Base-by-base conservation (phyloP, 192 early-diverging fungal species). In the Chytriomyces sp. region DNA sequence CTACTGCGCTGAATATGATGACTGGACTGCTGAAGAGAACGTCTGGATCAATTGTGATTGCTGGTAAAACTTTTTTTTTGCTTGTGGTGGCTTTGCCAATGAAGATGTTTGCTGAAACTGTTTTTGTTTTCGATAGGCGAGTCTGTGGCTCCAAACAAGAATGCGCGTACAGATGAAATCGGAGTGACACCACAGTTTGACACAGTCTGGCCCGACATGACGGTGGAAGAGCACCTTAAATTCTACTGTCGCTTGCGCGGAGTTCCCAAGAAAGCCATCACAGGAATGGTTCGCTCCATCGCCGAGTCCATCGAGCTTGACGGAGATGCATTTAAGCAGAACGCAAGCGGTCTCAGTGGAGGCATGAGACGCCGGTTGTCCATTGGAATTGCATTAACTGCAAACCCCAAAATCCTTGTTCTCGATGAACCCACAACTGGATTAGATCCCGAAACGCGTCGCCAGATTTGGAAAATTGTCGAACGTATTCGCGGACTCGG, bases 1-100 rank as follows among this genome's bases (percentile, higher is more conserved):
- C 90, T 10, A 93, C 91, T 0, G 84, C 87, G 44, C 88, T 93
- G 67, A 86, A 84, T 66, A 92, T 93, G 74, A 78, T 93, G 20
- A 88, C 91, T 8, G 90, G 91, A 62, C 68, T 91, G 43, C 81
- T 86, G 3, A 82, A 81, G 26, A 78, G 91, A 20, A 90, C 88
- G 9, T 76, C 78, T 0, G 91, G 91, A 47, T 75, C 84, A 63
- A 88, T 90, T 9, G 79, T 71, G 28, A 61, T 92, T 46, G 85
- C 83, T 50, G 86, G 70, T 60, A 24, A 9, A 11, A 20, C 0
- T 28, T 72, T 1, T 1, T 20, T 57, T 57, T n/a, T 57, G 20
- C 5, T 20, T 57, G 1, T 1, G 53, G 20, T 13, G 13, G 53
- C 53, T 57, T 53, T 13, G 13, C 5, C 53, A 1, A 20, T 60